A percentile compares a stretch with the other conserved stretches of the same genome.
These are phyloP conservation scores for Cymbomonas tetramitiformis DNA, from an alignment of 139 green algal species.

Conservation along the genomic window DNA sequence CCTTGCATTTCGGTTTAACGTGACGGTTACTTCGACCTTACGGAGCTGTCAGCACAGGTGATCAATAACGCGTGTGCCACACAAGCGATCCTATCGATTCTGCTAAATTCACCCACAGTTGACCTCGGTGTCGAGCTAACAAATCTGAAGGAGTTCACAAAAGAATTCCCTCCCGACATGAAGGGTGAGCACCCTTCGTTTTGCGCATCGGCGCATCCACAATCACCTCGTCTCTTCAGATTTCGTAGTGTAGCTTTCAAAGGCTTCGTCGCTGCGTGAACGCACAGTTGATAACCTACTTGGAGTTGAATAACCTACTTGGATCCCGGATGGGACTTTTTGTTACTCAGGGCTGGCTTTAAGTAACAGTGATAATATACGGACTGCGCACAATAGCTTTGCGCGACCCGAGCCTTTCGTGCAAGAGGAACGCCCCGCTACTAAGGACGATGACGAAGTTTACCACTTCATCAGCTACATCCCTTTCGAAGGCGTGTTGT, in stretches of 20 bases:
- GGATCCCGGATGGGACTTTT: no score
- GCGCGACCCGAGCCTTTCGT: conserved; percentile 71
- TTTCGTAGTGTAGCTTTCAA: no score
- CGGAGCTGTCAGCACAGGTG: conserved; percentile 34
- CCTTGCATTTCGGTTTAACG: neutral
- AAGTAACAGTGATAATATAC: conserved; percentile 81
- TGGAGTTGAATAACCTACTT: conserved; percentile 33
- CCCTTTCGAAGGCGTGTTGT: conserved; percentile 59
- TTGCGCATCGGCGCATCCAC: neutral
- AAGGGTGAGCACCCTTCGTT: no score
- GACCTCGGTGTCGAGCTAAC: conserved; percentile 36
- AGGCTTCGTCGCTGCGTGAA: no score
- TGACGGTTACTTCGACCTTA: neutral
- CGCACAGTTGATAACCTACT: no score
- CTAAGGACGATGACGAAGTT: conserved; percentile 30
- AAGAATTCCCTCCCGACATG: conserved; percentile 60
- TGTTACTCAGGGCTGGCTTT: conserved; percentile 85
- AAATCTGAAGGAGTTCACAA: conserved; percentile 69
- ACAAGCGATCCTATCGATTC: conserved; percentile 82
- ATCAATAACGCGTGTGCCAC: conserved; percentile 92
- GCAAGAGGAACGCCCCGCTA: conserved; percentile 33
- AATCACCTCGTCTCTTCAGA: neutral
- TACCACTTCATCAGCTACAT: conserved; percentile 79
- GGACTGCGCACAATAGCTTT: conserved; percentile 87
- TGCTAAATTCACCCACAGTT: conserved; percentile 58